Evolutionary conservation across 2,329 filamentous ascomycete species (phyloP).

Genomic region (Raffaelea albimanens): DNA sequence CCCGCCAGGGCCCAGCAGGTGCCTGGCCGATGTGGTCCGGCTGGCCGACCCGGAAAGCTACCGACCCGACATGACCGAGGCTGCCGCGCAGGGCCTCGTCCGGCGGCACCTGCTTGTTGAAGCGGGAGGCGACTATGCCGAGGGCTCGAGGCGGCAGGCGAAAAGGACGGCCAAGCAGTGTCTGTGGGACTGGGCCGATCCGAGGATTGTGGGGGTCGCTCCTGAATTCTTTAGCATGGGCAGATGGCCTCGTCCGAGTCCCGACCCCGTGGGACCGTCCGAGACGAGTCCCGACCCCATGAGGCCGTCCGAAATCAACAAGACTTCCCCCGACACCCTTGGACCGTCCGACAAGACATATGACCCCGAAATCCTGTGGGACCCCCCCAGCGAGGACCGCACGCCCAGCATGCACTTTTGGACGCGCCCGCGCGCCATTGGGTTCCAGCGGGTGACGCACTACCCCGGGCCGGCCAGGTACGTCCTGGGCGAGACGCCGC

Average conservation of each 20-base stretch:
- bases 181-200: conserved; percentile 26
- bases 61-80: conserved; percentile 5
- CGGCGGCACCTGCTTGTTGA: conserved; percentile 33
- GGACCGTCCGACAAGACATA: background rate
- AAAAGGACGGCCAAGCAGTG: background rate
- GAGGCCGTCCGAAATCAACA: too few relatives aligned
- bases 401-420: conserved; percentile 13
- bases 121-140: conserved; percentile 30
- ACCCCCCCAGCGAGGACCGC: conserved; percentile 20
- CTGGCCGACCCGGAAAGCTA: conserved; percentile 20
- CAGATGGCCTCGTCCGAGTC: conserved; percentile 42
- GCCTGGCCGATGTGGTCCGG: conserved; percentile 20
- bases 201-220: conserved; percentile 14
- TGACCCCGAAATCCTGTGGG: conserved; percentile 15
- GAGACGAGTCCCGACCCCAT: too few relatives aligned
- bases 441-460: conserved; percentile 15
- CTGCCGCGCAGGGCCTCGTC: conserved; percentile 19
- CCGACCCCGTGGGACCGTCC: too few relatives aligned
- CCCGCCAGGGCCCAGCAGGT: too few relatives aligned
- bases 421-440: conserved; percentile 15
- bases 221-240: conserved; percentile 33
- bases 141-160: too few relatives aligned
- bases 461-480: conserved; percentile 23
- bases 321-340: too few relatives aligned
- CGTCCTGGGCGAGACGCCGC: conserved; percentile 27